Percentiles rank a stretch among this genome's conserved stretches.
Conservation (phyloP, 768 basidiomycete species). For the Trametes gibbosa region DNA sequence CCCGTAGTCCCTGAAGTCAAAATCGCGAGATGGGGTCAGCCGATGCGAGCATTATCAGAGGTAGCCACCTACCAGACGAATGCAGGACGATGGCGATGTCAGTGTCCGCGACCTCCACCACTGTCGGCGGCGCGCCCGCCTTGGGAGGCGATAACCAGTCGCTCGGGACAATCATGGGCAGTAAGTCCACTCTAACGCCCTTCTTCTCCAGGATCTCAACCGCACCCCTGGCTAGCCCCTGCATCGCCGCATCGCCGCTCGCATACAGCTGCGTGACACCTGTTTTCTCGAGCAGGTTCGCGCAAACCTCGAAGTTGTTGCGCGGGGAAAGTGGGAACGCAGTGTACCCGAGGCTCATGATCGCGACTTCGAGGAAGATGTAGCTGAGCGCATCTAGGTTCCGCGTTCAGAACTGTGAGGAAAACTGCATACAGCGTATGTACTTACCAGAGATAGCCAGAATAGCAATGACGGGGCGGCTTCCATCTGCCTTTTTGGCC, state of each 20-base stretch:
- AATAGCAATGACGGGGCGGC: not conserved
- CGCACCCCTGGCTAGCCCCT: not conserved
- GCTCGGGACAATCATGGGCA: not conserved
- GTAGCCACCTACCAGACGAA: constrained; percentile 16
- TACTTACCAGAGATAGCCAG: not conserved
- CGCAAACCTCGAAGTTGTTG: constrained; percentile 28
- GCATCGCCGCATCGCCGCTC: constrained; percentile 16
- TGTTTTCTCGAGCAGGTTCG: constrained; percentile 30
- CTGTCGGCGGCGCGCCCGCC: no score
- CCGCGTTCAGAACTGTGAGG: not conserved
- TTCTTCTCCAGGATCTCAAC: not conserved
- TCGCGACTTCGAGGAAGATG: constrained; percentile 10
- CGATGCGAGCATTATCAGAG: not conserved
- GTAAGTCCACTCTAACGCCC: not conserved
- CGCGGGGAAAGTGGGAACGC: constrained; percentile 27
- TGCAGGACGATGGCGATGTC: constrained; percentile 6
- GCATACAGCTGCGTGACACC: constrained; percentile 23
- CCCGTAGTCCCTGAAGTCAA: constrained; percentile 22
- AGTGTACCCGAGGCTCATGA: constrained; percentile 19
- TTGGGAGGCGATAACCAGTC: no score
- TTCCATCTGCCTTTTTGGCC: not conserved
- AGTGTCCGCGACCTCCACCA: no score
- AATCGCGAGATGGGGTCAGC: not conserved
- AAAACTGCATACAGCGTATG: not conserved
- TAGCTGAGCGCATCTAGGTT: constrained; percentile 25